Conservation (phyloP, 169 alveolate genomes). For the Eimeria maxima region DNA sequence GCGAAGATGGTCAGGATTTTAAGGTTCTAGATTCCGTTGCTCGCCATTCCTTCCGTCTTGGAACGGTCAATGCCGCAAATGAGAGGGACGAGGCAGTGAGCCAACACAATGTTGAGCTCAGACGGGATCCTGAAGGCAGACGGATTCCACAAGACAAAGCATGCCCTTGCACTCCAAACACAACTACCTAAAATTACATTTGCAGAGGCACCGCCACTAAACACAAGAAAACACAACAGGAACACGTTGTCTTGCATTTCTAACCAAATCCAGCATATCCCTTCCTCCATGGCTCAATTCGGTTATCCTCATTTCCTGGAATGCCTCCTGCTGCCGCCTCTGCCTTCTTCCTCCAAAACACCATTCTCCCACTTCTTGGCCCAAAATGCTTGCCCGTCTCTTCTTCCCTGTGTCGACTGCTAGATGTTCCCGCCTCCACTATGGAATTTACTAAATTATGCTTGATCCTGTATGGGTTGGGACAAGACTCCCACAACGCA, state of each 20-base stretch:
- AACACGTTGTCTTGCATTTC: not conserved
- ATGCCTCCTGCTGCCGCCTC: not conserved
- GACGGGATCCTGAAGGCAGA: slow-evolving; percentile 31
- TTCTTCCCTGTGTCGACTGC: not conserved
- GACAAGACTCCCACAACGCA: not conserved
- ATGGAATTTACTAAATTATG: not conserved
- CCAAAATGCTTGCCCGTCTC: not conserved
- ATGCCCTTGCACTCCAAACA: not conserved
- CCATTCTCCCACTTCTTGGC: slow-evolving; percentile 24
- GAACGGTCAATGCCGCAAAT: slow-evolving; percentile 62
- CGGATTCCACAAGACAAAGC: not conserved
- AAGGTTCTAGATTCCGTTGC: not conserved
- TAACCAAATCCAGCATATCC: slow-evolving; percentile 51
- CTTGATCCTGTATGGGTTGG: not conserved
- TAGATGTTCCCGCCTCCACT: not conserved
- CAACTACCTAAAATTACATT: not conserved
- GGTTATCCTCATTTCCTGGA: not conserved
- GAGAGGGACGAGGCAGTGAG: slow-evolving; percentile 21
- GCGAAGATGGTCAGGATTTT: not conserved
- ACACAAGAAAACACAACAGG: not conserved
- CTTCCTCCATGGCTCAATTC: slow-evolving; percentile 26
- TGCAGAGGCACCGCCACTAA: not conserved
- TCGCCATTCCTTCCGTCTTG: slow-evolving; percentile 68
- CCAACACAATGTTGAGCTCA: slow-evolving; percentile 50
- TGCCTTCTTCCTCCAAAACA: not conserved